Evolutionary conservation across 306 rosid genomes (phyloP).

Genomic region (Sphenostylis stenocarpa): DNA sequence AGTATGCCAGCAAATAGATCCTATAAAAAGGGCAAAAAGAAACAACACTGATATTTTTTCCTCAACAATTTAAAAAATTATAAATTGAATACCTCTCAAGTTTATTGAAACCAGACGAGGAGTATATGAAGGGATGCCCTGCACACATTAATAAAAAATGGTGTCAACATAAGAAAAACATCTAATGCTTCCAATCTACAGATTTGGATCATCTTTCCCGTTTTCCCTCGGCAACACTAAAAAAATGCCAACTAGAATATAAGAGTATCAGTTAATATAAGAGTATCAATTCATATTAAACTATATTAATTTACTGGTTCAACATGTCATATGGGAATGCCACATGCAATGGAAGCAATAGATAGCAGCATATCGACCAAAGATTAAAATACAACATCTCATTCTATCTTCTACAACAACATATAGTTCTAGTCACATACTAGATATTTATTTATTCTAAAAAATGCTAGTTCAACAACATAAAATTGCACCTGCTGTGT

Average conservation of each 20-base stretch:
- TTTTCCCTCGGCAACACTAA: background rate
- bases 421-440: background rate
- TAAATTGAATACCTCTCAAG: constrained; percentile 65
- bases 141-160: constrained; percentile 32
- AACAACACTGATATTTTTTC: constrained; percentile 3
- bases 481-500: constrained; percentile 63
- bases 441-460: background rate
- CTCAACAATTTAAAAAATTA: background rate
- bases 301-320: background rate
- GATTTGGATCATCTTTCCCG: background rate
- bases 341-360: background rate
- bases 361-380: background rate
- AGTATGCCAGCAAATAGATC: constrained; percentile 12
- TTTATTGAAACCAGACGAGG: constrained; percentile 85
- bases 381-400: constrained; percentile 12
- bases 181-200: constrained; percentile 19
- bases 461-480: constrained; percentile 17
- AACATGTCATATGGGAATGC: background rate
- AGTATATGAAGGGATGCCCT: constrained; percentile 75
- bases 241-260: background rate
- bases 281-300: background rate
- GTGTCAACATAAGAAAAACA: constrained; percentile 18
- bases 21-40: constrained; percentile 5
- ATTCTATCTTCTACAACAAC: background rate
- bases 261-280: constrained; percentile 5